phyloP scores from a whole-genome alignment of 2,329 filamentous ascomycete genomes.

The Beauveria pseudobassiana region DNA sequence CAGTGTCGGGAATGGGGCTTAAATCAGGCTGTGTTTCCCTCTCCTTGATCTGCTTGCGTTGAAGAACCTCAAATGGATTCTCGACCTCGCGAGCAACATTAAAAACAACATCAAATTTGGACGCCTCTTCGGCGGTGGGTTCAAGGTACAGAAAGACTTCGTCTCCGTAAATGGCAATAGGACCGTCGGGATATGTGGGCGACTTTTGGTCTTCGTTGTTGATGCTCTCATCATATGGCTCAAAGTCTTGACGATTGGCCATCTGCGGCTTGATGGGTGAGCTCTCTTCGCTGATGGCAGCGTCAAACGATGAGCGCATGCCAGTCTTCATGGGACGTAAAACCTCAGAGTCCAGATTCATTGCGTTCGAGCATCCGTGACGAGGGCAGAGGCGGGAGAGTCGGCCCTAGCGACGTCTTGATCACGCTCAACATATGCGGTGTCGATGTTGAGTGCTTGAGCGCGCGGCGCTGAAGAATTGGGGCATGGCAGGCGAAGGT shows the following conservation, averaged over 20 bases:
- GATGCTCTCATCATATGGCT: constrained; percentile 58
- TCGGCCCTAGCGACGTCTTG: constrained; percentile 40
- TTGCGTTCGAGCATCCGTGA: constrained; percentile 54
- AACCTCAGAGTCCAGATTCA: constrained; percentile 50
- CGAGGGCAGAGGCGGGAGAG: constrained; percentile 52
- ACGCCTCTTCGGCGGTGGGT: constrained; percentile 68
- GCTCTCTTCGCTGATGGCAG: constrained; percentile 45
- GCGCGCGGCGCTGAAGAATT: constrained; percentile 52
- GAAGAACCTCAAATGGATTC: constrained; percentile 56
- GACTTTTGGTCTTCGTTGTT: constrained; percentile 74
- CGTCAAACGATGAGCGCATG: constrained; percentile 29
- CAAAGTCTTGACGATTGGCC: constrained; percentile 46
- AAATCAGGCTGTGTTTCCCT: constrained; percentile 27
- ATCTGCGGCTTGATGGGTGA: constrained; percentile 55
- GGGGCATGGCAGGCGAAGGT: constrained; percentile 48
- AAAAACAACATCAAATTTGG: constrained; percentile 72
- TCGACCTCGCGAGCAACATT: constrained; percentile 78
- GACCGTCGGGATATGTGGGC: constrained; percentile 74
- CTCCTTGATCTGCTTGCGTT: constrained; percentile 23
- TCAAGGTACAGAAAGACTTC: constrained; percentile 74
- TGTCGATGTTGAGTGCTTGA: constrained; percentile 62
- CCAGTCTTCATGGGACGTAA: constrained; percentile 43
- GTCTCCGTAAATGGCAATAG: constrained; percentile 73
- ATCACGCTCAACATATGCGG: constrained; percentile 57
- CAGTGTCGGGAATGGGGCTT: constrained; percentile 45